Evolutionary conservation across 805 yeast genomes (phyloP), one percentile per base, ranked within the genome.

Genomic region (Helenozyma baotianmanensis): DNA sequence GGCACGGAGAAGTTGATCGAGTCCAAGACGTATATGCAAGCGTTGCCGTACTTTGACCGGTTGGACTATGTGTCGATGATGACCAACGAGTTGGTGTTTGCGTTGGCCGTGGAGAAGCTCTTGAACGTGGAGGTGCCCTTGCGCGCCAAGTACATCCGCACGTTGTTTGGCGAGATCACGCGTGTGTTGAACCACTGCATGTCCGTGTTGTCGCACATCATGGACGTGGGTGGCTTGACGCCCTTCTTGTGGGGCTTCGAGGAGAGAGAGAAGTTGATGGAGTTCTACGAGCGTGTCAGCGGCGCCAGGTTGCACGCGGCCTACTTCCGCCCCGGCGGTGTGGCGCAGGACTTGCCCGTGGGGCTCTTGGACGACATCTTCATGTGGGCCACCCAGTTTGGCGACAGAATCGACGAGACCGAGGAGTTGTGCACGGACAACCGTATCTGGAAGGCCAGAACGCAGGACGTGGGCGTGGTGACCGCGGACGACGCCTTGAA

Each of bases 351-450:
- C 64, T 62, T 86, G 40, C 95, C 95, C 16, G 80, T 76, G 25
- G 95, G 95, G 32, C 60, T 86, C 53, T 73, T 86, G 50, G 95
- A 86, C 60, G 95, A 86, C 58, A 86, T 86, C 45, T 86, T 83
- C 63, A 85, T 85, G 90, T 86, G 95, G 95, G 94, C 95, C 36
- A 86, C 95, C 15, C 95, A 86, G 68, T 86, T 86, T 49, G 95
- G 95, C 56, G 95, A 86, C 67, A 78, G 95, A 68, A 64, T 86
- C 47, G 95, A 86, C 60, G 95, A 86, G 63, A 80, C 83, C 43
- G 95, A 86, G 67, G 95, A 86, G 64, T 73, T 86, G 65, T 72
- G 82, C 45, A 84, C 95, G 30, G 95, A 84, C 56, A 86, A 86
- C 65, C 81, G 95, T 66, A 86, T 86, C 61, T 86, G 95, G 95